phyloP scores from a whole-genome alignment of 2,329 filamentous ascomycete genomes.

The Plenodomus tracheiphilus region DNA sequence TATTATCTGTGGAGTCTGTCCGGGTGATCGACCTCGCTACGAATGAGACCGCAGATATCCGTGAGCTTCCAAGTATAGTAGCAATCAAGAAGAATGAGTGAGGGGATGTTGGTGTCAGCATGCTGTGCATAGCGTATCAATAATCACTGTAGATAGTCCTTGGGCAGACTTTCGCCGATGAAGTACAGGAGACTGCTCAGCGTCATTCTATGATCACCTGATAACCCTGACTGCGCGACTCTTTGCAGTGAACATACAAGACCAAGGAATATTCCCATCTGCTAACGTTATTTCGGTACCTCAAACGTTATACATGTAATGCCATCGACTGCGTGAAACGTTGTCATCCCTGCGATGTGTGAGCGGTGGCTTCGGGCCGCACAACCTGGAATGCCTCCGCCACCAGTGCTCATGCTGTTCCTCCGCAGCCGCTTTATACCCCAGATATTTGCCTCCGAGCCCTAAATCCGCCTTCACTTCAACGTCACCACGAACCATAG shows the following conservation, averaged over 20 bases:
- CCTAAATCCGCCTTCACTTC: neutral
- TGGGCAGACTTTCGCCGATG: too few relatives aligned
- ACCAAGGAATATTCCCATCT: neutral
- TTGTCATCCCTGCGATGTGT: neutral
- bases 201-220: too few relatives aligned
- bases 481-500: neutral
- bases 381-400: neutral
- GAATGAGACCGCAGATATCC: constrained; percentile 76
- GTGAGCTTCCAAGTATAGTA: constrained; percentile 71
- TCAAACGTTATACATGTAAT: neutral
- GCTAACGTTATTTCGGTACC: neutral
- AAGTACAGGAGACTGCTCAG: too few relatives aligned
- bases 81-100: constrained; percentile 23
- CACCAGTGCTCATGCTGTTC: neutral
- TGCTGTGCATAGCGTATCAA: neutral
- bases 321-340: neutral
- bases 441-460: neutral
- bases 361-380: neutral
- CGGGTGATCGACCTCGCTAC: constrained; percentile 73
- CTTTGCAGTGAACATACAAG: too few relatives aligned
- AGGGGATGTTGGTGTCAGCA: neutral
- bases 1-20: constrained; percentile 72
- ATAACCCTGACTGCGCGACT: too few relatives aligned
- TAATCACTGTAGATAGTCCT: too few relatives aligned
- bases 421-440: neutral